Base-by-base conservation (phyloP, 1,284 basidiomycete species). In the Dichomitus squalens region DNA sequence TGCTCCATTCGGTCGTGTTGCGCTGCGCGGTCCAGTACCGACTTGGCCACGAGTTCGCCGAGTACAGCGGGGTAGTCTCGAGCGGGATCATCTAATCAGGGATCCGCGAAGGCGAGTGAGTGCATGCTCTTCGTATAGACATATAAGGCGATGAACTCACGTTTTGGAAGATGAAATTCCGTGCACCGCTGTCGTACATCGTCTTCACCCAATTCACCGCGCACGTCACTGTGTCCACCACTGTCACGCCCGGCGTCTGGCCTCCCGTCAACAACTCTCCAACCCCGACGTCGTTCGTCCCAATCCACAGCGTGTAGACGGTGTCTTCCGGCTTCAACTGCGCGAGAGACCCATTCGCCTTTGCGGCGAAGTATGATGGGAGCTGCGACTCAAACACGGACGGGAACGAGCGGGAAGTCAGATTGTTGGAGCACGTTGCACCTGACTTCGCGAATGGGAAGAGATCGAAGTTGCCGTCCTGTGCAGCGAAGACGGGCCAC, bases 261-360 rank as follows among this genome's bases (percentile, higher is more conserved):
- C 67, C 59, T 1, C 77, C 78, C 0, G 76, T 78, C 20, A 79
- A 49, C n/a, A 80, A 64, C 23, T 69, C 73, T 27, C 62, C 65
- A 21, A 43, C 72, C 6, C 80, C 80, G 7, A 80, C 66, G 62
- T 79, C 79, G 59, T 80, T 80, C 16, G 79, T 79, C 7, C 79
- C 79, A 53, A 81, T 81, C 80, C 79, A 81, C 7, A 81, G 68
- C n/a, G 77, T 77, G 59, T 77, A 80, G 12, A 80, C 61, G 5
- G 80, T 81, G 47, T 76, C 71, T 9, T 73, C 64, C 0, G 74
- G 58, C 25, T 64, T 43, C 16, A 73, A 58, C 46, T 46, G 27
- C 1, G 7, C 62, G 53, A 74, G 49, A 2, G 65, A 59, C 51
- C 71, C 60, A 61, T 72, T 65, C 49, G 65, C 34, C 59, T 58